Base-by-base conservation (phyloP, 1,284 basidiomycete genomes). In the Ceratobasidium sp. region DNA sequence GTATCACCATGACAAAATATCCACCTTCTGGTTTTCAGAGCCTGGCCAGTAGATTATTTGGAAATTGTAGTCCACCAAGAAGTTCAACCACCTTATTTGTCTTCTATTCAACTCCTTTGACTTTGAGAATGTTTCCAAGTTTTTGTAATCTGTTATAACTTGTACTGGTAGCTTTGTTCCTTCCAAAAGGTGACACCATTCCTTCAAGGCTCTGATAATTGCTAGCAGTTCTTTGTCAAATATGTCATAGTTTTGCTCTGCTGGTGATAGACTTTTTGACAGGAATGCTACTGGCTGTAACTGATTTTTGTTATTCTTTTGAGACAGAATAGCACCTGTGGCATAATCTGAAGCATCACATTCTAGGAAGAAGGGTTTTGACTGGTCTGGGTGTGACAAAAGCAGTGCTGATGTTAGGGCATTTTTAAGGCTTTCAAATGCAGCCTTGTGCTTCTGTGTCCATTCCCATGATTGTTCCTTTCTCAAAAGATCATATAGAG, bases 191-290 rank as follows among this genome's bases (percentile, higher is more conserved):
- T 82, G 78, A 25, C 76, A 50, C 82, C 80, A 85, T 54, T 77
- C 73, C 31, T 78, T 69, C 0, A 84, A 71, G 0, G 79, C 74
- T 20, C 74, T 29, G 1, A 83, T 77, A 13, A 85, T 80, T 0
- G 80, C 80, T 0, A 85, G 72, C 42, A 86, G 64, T 76, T 86
- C 83, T 65, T 79, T 76, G 72, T 87, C 80, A 72, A 77, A 75
- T 40, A 76, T 75, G 17, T 70, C 72, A 72, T 78, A 81, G 71
- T 79, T 81, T 7, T 68, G 54, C 64, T 82, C 76, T 0, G 79
- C 75, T 0, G 73, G 58, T 8, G 27, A 67, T 17, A 71, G 17
- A 17, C 53, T 77, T 6, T 74, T 69, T 2, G 76, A 78, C 38
- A 72, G 65, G 69, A 76, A 77, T 0, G 74, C 76, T 1, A 78